Evolutionary conservation across 192 early-diverging fungal genomes (phyloP).

Genomic region (Jimgerdemannia lactiflua): DNA sequence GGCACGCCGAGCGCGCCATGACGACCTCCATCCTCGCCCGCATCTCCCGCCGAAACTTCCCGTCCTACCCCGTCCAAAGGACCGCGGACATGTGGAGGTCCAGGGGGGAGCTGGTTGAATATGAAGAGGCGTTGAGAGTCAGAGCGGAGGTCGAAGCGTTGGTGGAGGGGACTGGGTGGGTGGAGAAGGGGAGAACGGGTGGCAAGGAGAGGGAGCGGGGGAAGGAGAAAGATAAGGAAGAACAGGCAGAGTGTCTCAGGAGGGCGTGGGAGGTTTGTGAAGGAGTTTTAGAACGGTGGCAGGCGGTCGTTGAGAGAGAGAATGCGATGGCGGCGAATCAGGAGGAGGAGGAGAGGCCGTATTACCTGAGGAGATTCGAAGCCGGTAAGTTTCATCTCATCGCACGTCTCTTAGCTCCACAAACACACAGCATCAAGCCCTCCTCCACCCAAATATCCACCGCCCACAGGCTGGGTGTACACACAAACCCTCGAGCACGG

Average conservation of each 20-base stretch:
- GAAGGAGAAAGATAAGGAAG: slow-evolving; percentile 1
- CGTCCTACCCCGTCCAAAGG: slow-evolving; percentile 32
- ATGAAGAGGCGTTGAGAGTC: slow-evolving; percentile 37
- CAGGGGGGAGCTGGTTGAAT: slow-evolving; percentile 32
- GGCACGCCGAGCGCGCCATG: slow-evolving; percentile 22
- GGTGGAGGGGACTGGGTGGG: slow-evolving; percentile 5
- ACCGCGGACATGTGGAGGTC: slow-evolving; percentile 27
- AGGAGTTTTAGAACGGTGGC: slow-evolving; percentile 19
- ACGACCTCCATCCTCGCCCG: slow-evolving; percentile 36
- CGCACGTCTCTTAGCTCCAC: neutral
- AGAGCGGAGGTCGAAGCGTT: slow-evolving; percentile 23
- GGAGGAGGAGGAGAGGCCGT: slow-evolving; percentile 2
- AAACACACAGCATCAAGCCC: neutral
- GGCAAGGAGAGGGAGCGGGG: neutral
- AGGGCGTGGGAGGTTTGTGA: slow-evolving; percentile 29
- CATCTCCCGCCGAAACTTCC: slow-evolving; percentile 35
- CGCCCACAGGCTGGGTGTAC: slow-evolving; percentile 49
- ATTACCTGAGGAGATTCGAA: slow-evolving; percentile 30
- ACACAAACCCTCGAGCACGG: slow-evolving; percentile 57
- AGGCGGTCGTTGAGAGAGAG: slow-evolving; percentile 4
- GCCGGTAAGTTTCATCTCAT: slow-evolving; percentile 15
- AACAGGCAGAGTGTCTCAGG: neutral
- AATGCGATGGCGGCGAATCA: neutral
- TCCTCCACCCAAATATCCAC: neutral
- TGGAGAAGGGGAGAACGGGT: neutral